Percentiles rank a stretch among this genome's conserved stretches.
phyloP scores from a whole-genome alignment of 345 rosid genomes.

The Rhodomyrtus tomentosa region DNA sequence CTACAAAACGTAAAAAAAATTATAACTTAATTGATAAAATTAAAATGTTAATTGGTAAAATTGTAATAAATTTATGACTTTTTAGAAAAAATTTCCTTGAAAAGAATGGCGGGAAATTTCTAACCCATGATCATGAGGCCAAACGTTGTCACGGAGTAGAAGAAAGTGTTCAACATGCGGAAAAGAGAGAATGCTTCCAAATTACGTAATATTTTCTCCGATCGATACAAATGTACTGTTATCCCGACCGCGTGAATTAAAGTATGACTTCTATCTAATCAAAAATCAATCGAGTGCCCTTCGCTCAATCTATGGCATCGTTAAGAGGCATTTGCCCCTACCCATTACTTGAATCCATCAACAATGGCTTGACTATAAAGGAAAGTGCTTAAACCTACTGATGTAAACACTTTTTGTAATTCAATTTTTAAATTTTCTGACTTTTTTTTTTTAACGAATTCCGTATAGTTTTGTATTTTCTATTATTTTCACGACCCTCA shows the following conservation, averaged over 20 bases:
- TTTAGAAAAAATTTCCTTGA: background rate
- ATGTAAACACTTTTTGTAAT: background rate
- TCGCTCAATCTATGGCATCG: background rate
- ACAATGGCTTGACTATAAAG: background rate
- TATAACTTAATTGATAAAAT: too few species aligned
- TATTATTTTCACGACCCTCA: background rate
- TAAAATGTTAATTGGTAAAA: too few species aligned
- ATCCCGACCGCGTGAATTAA: background rate
- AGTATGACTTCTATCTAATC: background rate
- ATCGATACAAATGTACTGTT: background rate
- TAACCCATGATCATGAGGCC: background rate
- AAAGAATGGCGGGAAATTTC: background rate
- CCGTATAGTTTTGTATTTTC: background rate
- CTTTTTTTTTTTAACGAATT: background rate
- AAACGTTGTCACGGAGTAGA: background rate
- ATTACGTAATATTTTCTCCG: background rate
- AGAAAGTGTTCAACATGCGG: background rate
- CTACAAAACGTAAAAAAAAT: too few species aligned
- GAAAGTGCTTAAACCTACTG: background rate
- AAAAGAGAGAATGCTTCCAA: background rate
- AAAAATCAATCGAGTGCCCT: background rate
- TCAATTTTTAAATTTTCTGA: background rate
- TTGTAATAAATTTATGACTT: too few species aligned
- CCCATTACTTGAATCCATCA: background rate
- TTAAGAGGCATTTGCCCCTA: background rate